Percentiles rank a stretch among this genome's conserved stretches.
phyloP scores from a whole-genome alignment of 306 rosid species.

The Acacia melanoxylon region DNA sequence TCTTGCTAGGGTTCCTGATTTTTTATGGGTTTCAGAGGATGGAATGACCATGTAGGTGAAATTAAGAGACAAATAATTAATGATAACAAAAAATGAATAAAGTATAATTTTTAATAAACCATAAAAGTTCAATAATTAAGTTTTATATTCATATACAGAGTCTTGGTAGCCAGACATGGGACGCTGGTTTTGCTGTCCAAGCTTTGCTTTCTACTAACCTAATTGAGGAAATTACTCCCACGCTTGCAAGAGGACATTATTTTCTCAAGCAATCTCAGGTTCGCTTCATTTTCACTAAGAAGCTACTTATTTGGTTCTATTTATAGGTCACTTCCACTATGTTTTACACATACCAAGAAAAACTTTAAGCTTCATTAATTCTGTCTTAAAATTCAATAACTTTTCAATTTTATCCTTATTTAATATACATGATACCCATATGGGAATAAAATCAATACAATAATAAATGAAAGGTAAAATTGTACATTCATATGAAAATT shows the following conservation, averaged over 20 bases:
- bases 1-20: neutral
- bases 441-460: too few relatives aligned
- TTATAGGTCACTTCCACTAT: too few relatives aligned
- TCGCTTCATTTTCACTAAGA: neutral
- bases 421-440: too few relatives aligned
- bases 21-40: conserved; percentile 8
- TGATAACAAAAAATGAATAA: neutral
- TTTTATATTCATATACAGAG: neutral
- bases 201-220: neutral
- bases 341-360: too few relatives aligned
- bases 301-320: neutral
- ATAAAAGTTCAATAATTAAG: neutral
- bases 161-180: neutral
- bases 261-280: neutral
- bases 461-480: too few relatives aligned
- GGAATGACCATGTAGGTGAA: conserved; percentile 3
- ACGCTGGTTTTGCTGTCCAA: neutral
- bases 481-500: too few relatives aligned
- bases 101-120: neutral
- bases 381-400: too few relatives aligned
- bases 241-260: neutral
- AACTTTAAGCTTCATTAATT: too few relatives aligned
- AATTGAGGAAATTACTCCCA: neutral
- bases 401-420: too few relatives aligned
- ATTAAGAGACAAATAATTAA: neutral